Conservation (phyloP, 345 rosid genomes). For the Abelmoschus esculentus region DNA sequence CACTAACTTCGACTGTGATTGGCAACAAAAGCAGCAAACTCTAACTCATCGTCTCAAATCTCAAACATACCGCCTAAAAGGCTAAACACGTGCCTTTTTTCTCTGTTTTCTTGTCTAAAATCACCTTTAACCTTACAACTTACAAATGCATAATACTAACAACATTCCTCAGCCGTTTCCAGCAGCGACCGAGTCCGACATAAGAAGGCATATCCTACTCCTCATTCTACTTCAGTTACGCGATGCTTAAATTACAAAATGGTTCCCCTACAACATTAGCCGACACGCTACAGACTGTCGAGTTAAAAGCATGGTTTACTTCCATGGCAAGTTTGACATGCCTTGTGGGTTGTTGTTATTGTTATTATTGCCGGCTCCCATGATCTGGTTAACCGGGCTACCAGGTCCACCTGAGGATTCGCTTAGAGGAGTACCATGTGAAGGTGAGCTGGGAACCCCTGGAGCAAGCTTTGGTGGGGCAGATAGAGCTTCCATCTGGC, state of each 20-base stretch:
- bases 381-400: slow-evolving; percentile 52
- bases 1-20: not conserved
- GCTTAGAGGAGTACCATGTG: slow-evolving; percentile 44
- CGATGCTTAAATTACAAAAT: slow-evolving; percentile 13
- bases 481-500: slow-evolving; percentile 25
- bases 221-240: slow-evolving; percentile 13
- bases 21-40: not conserved
- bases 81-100: not conserved
- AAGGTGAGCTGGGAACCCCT: slow-evolving; percentile 39
- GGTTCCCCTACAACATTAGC: slow-evolving; percentile 20
- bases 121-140: not conserved
- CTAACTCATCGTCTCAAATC: slow-evolving; percentile 1
- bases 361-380: slow-evolving; percentile 38
- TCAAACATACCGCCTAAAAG: not conserved
- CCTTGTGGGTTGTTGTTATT: slow-evolving; percentile 26
- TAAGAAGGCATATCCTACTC: not conserved
- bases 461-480: slow-evolving; percentile 16
- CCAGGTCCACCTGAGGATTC: slow-evolving; percentile 56
- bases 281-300: not conserved
- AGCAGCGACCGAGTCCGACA: not conserved
- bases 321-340: slow-evolving; percentile 48
- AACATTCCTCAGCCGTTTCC: slow-evolving; percentile 5
- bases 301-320: slow-evolving; percentile 21
- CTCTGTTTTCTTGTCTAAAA: not conserved
- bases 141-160: not conserved